Evolutionary conservation across 768 basidiomycete species (phyloP).

Genomic region (Boletus bicolor): DNA sequence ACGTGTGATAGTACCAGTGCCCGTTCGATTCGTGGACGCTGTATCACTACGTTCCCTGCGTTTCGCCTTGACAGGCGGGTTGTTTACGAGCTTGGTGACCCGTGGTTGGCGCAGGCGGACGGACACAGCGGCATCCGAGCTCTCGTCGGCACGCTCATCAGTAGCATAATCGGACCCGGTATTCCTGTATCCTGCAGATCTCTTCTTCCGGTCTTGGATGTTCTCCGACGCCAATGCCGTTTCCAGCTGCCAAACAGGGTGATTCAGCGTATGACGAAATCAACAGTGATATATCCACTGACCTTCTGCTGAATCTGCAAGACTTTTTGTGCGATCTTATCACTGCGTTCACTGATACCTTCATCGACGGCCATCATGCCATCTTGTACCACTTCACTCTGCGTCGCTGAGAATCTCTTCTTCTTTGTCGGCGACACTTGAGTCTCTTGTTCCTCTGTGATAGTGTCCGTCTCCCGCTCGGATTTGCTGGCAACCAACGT

Average conservation of each 20-base stretch:
- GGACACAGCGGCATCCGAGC: slow-evolving; percentile 44
- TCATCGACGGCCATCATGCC: slow-evolving; percentile 86
- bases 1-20: slow-evolving; percentile 28
- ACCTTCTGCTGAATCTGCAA: slow-evolving; percentile 91
- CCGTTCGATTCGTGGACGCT: slow-evolving; percentile 57
- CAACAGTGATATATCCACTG: slow-evolving; percentile 15
- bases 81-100: slow-evolving; percentile 32
- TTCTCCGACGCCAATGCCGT: slow-evolving; percentile 64
- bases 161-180: slow-evolving; percentile 28
- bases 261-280: slow-evolving; percentile 4
- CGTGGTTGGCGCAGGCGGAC: slow-evolving; percentile 42
- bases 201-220: slow-evolving; percentile 32
- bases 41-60: slow-evolving; percentile 58
- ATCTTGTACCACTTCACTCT: slow-evolving; percentile 62
- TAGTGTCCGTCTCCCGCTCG: slow-evolving; percentile 50
- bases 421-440: slow-evolving; percentile 46
- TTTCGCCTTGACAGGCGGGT: slow-evolving; percentile 36
- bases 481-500: slow-evolving; percentile 34
- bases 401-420: slow-evolving; percentile 79
- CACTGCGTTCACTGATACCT: slow-evolving; percentile 79
- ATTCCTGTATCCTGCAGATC: slow-evolving; percentile 23
- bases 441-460: slow-evolving; percentile 55
- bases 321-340: slow-evolving; percentile 86
- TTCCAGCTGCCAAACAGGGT: slow-evolving; percentile 54
- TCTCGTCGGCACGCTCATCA: slow-evolving; percentile 56